These are phyloP conservation scores for Aureobasidium sp. DNA, from an alignment of 2,329 filamentous ascomycete species.

Conservation along the genomic window DNA sequence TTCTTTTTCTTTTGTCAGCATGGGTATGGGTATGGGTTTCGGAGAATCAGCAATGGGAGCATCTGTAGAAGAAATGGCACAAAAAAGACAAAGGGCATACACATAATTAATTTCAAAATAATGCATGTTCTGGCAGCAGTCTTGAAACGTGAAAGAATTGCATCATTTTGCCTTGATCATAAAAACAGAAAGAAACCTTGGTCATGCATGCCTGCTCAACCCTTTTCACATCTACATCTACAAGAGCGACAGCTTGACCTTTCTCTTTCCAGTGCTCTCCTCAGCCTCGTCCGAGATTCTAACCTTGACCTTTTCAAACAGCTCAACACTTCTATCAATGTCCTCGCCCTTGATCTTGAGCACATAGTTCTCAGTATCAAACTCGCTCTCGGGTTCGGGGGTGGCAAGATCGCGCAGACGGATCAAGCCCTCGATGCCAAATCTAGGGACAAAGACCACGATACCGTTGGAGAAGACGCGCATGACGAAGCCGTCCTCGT, in stretches of 20 bases:
- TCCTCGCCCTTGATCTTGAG: slow-evolving; percentile 50
- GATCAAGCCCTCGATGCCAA: slow-evolving; percentile 90
- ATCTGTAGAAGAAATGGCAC: too few species aligned
- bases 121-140: too few species aligned
- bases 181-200: background rate
- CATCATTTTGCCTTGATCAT: background rate
- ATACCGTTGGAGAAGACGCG: slow-evolving; percentile 96
- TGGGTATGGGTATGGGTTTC: too few species aligned
- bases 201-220: background rate
- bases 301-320: slow-evolving; percentile 89
- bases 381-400: slow-evolving; percentile 67
- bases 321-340: slow-evolving; percentile 51
- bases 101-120: too few species aligned
- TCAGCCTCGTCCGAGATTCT: slow-evolving; percentile 89
- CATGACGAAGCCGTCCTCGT: slow-evolving; percentile 94
- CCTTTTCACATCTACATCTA: slow-evolving; percentile 15
- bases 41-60: too few species aligned
- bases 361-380: slow-evolving; percentile 78
- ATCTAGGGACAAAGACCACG: slow-evolving; percentile 89
- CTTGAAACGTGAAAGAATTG: background rate
- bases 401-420: slow-evolving; percentile 74
- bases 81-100: too few species aligned
- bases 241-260: slow-evolving; percentile 60
- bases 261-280: slow-evolving; percentile 90
- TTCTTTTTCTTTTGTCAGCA: too few species aligned